These are phyloP conservation scores for Fraxinus baroniana DNA, from an alignment of 305 asterid species.

Conservation along the genomic window DNA sequence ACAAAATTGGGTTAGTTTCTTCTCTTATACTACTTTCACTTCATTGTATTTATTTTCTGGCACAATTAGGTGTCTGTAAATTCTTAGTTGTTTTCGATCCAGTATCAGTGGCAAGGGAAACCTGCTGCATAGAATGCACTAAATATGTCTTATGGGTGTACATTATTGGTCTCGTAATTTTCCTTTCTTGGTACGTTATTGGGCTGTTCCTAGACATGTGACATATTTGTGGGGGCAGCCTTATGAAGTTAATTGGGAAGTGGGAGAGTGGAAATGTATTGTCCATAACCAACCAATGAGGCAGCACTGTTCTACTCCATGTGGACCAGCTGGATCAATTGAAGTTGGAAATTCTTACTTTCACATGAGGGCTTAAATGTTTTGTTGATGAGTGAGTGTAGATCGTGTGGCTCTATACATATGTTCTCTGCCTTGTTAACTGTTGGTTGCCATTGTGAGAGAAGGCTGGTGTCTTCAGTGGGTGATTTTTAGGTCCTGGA, in stretches of 20 bases:
- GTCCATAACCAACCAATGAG: neutral
- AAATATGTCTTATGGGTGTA: conserved; percentile 4
- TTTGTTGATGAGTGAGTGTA: neutral
- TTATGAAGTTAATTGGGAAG: conserved; percentile 7
- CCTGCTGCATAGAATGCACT: conserved; percentile 12
- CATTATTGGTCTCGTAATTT: conserved; percentile 1
- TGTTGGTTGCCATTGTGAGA: neutral
- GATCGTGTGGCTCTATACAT: neutral
- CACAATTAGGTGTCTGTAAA: conserved; percentile 3
- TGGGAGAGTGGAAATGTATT: neutral
- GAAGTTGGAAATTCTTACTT: conserved; percentile 11
- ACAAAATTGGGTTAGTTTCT: conserved; percentile 66
- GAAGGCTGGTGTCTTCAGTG: neutral
- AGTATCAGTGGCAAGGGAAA: neutral
- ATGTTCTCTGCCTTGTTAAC: neutral
- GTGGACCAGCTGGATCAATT: neutral
- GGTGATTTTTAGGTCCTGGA: neutral
- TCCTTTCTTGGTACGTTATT: conserved; percentile 9
- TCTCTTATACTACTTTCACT: conserved; percentile 27
- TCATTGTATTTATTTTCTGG: conserved; percentile 15
- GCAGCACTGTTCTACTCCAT: neutral
- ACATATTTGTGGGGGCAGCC: conserved; percentile 9
- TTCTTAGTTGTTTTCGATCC: conserved; percentile 18
- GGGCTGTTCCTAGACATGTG: neutral
- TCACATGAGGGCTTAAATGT: conserved; percentile 16